Evolutionary conservation across 768 basidiomycete genomes (phyloP), one percentile per base, ranked within the genome.

Genomic region (Xerocomellus chrysenteron): DNA sequence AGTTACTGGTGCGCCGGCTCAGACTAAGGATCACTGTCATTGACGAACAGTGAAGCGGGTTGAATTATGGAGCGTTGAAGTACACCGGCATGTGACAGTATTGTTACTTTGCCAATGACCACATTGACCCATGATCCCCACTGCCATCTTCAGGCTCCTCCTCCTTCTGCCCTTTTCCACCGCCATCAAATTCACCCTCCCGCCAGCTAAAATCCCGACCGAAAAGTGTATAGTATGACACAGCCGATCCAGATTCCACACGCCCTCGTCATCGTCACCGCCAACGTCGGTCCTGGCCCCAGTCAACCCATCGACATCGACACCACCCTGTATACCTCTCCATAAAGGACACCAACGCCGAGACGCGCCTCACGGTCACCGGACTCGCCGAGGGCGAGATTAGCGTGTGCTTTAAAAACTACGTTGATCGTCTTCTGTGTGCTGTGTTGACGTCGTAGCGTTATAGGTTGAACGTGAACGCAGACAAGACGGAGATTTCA

Each of bases 311-410:
- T 95, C 36, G 97, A 99, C 78, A 82, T 99, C 61, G 94, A 98
- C 69, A 94, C 19, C 86, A 43, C 79, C 86, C 24, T 71, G 85
- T 94, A 9, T 98, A 98, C 71, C 77, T 98, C 62, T 87, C 83
- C 67, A 98, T 98, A 76, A 84, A 78, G 70, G 85, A 84, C 39
- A 89, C 98, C 67, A 90, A 86, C 54, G 92, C 83, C 7, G 96
- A 99, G 79, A 92, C 94, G 17, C 80, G 96, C 66, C 78, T 99
- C 56, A 97, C 97, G 11, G 82, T 99, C 61, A 99, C 96, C 4
- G 87, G 94, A 11, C 97, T 98, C 72, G 82, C 85, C 35, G 91
- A 95, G 46, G 95, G 92, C 7, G 94, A 99, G 68, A 85, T 99
- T 10, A 96, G 97, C 0, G 94, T 98, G 6, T 98, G 97, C 77